A percentile compares a stretch with the other conserved stretches of the same genome.
These are phyloP conservation scores for Pythium biforme DNA, from an alignment of 352 stramenopile genomes.

Conservation along the genomic window DNA sequence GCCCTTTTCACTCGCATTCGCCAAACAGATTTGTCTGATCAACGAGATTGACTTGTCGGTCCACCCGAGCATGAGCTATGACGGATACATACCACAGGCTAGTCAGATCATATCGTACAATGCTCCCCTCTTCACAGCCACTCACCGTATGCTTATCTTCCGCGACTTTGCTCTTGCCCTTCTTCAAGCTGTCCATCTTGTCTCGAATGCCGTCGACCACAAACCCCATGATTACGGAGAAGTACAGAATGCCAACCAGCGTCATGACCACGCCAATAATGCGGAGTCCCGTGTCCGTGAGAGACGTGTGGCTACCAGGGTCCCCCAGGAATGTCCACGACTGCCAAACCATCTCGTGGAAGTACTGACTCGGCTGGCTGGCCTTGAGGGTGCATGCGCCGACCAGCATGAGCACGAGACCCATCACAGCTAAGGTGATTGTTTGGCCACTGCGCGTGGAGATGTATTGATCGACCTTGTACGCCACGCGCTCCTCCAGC, in stretches of 20 bases:
- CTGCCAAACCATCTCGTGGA: slow-evolving; percentile 55
- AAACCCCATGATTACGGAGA: slow-evolving; percentile 90
- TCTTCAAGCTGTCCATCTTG: slow-evolving; percentile 88
- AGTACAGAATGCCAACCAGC: slow-evolving; percentile 78
- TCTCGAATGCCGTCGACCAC: slow-evolving; percentile 85
- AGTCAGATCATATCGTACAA: neutral
- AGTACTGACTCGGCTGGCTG: slow-evolving; percentile 29
- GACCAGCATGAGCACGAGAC: slow-evolving; percentile 42
- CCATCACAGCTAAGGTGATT: slow-evolving; percentile 39
- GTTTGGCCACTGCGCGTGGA: slow-evolving; percentile 60
- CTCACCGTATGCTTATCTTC: slow-evolving; percentile 78
- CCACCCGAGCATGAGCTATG: slow-evolving; percentile 81
- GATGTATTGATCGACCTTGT: slow-evolving; percentile 65
- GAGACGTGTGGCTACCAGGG: slow-evolving; percentile 39
- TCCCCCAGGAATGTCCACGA: slow-evolving; percentile 68
- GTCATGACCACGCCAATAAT: slow-evolving; percentile 60
- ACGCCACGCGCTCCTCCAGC: slow-evolving; percentile 38
- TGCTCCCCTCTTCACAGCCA: neutral
- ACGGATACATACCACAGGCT: neutral
- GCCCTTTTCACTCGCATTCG: slow-evolving; percentile 85
- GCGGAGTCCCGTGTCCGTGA: slow-evolving; percentile 39
- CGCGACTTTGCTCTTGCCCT: slow-evolving; percentile 80
- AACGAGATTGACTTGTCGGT: slow-evolving; percentile 86
- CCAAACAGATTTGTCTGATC: slow-evolving; percentile 83
- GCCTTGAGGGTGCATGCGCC: slow-evolving; percentile 44